Evolutionary conservation across 169 alveolate genomes (phyloP).

Genomic region (Eimeria sp.): DNA sequence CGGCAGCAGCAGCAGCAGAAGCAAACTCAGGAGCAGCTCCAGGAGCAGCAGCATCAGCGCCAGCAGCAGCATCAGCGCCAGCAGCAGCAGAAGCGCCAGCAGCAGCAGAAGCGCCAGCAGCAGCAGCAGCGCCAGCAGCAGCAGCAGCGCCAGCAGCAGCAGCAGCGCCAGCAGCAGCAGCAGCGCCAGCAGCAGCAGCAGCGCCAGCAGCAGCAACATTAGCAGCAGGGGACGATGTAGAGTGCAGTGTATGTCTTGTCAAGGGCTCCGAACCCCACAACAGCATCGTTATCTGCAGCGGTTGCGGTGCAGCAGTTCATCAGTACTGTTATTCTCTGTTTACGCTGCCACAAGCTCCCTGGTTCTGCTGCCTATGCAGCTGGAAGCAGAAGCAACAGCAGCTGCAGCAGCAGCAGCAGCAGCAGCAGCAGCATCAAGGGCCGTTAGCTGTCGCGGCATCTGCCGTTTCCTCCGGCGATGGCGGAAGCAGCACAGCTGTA

Average conservation of each 20-base stretch:
- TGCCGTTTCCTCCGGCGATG: slow-evolving; percentile 5
- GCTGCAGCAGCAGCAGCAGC: slow-evolving; percentile 69
- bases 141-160: neutral
- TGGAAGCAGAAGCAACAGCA: slow-evolving; percentile 61
- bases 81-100: too few relatives aligned
- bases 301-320: slow-evolving; percentile 88
- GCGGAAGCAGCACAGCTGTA: slow-evolving; percentile 4
- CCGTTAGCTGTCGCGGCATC: neutral
- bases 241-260: slow-evolving; percentile 88
- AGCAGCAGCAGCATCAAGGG: neutral
- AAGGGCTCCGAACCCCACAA: slow-evolving; percentile 88
- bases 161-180: neutral
- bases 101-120: too few relatives aligned
- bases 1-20: neutral
- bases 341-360: slow-evolving; percentile 87
- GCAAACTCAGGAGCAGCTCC: neutral
- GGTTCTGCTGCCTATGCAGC: slow-evolving; percentile 88
- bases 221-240: slow-evolving; percentile 27
- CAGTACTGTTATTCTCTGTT: slow-evolving; percentile 88
- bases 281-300: slow-evolving; percentile 87
- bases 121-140: neutral
- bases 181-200: slow-evolving; percentile 30
- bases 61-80: neutral
- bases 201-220: slow-evolving; percentile 24
- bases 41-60: slow-evolving; percentile 18